Evolutionary conservation across 179 eudicot species (phyloP).

Genomic region (Pouteria campechiana): DNA sequence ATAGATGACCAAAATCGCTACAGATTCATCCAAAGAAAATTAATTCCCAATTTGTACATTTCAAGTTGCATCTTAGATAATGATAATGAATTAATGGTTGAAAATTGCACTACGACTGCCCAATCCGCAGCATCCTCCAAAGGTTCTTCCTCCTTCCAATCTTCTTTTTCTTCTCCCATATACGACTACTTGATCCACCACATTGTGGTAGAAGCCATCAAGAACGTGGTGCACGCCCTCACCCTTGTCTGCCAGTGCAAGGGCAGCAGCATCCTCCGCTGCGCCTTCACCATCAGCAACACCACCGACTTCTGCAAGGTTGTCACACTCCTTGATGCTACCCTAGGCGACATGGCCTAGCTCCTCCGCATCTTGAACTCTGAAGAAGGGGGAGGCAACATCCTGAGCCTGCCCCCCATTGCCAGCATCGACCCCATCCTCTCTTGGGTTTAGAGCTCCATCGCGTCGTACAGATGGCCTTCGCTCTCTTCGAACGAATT

Average conservation of each 20-base stretch:
- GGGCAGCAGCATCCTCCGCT: slow-evolving; percentile 37
- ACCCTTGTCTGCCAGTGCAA: slow-evolving; percentile 45
- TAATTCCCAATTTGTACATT: no score
- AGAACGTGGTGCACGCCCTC: slow-evolving; percentile 28
- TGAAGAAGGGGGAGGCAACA: slow-evolving; percentile 20
- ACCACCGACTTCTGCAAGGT: slow-evolving; percentile 55
- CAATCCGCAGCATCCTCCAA: no score
- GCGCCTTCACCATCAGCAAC: slow-evolving; percentile 36
- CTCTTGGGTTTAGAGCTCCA: slow-evolving; percentile 69
- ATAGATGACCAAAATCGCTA: no score
- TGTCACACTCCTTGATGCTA: slow-evolving; percentile 29
- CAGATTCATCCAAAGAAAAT: no score
- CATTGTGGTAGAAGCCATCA: slow-evolving; percentile 28
- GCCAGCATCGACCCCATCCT: slow-evolving; percentile 74
- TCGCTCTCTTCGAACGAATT: slow-evolving; percentile 23
- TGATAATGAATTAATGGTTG: no score
- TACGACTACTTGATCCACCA: slow-evolving; percentile 71
- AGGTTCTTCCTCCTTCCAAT: no score
- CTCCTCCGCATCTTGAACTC: slow-evolving; percentile 27
- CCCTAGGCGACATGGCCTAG: slow-evolving; percentile 61
- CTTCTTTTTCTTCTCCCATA: no score
- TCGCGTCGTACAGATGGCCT: slow-evolving; percentile 34
- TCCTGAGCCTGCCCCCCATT: slow-evolving; percentile 58
- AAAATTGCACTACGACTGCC: no score
- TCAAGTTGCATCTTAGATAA: no score